phyloP scores from a whole-genome alignment of 768 basidiomycete species.

The Jaapia argillacea region DNA sequence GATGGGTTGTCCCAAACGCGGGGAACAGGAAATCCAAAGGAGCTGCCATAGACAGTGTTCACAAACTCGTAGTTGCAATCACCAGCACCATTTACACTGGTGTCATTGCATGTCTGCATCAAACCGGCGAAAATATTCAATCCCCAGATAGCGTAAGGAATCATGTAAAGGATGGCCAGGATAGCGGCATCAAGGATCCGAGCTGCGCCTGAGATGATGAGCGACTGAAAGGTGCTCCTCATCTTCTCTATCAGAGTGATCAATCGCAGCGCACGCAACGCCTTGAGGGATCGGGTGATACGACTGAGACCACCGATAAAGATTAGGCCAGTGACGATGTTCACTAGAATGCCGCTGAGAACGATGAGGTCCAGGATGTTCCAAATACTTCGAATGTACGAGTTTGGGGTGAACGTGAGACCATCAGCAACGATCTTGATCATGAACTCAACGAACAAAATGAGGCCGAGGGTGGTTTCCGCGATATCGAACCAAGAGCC shows the following conservation, averaged over 20 bases:
- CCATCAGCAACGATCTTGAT: constrained; percentile 94
- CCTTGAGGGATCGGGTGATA: constrained; percentile 79
- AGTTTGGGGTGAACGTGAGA: constrained; percentile 83
- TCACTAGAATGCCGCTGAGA: constrained; percentile 67
- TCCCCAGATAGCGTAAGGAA: constrained; percentile 90
- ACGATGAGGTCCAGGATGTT: constrained; percentile 86
- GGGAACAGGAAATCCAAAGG: constrained; percentile 67
- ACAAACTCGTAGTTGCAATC: constrained; percentile 72
- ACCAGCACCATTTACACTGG: constrained; percentile 34
- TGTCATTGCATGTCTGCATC: constrained; percentile 81
- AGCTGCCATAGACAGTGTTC: constrained; percentile 42
- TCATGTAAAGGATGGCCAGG: constrained; percentile 85
- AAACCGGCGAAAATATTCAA: constrained; percentile 85
- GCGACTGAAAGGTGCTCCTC: constrained; percentile 76
- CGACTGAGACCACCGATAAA: constrained; percentile 74
- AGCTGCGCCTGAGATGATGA: constrained; percentile 77
- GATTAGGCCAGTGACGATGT: constrained; percentile 59
- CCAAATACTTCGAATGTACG: constrained; percentile 88
- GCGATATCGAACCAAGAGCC: constrained; percentile 83
- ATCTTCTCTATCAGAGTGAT: constrained; percentile 85
- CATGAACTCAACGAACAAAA: constrained; percentile 70
- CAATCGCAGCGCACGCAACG: constrained; percentile 77
- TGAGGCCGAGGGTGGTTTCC: constrained; percentile 61
- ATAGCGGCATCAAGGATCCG: constrained; percentile 87
- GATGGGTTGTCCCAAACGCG: constrained; percentile 86